Evolutionary conservation across 2,329 filamentous ascomycete genomes (phyloP), one percentile per base, ranked within the genome.

Genomic region (Stylonectria norvegica): DNA sequence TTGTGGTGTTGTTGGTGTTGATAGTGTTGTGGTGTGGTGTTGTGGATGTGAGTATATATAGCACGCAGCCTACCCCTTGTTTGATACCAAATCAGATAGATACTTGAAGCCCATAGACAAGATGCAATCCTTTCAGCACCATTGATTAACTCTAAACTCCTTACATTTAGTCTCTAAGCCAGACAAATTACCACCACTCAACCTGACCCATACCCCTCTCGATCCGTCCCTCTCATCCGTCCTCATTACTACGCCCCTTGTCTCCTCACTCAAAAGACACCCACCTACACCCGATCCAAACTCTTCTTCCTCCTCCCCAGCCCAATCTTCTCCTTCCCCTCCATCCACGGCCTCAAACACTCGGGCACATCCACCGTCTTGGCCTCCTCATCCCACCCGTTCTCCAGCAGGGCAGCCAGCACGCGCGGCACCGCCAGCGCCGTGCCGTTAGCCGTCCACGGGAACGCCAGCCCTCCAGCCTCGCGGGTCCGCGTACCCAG

Each of bases 361-460:
- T 88, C 79, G 0, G 93, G 93, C 5, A 98, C 78, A 2, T 71
- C 69, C 6, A 97, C 86, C 2, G 75, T 77, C 55, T 72, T 73
- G 15, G 72, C 73, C 17, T 71, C 59, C 57, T 89, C 84, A 57
- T 93, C 79, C 86, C 90, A 98, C 1, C 89, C 85, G 57, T 90
- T 89, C 71, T 98, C 93, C 49, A 98, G 61, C 36, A 98, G 74
- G 5, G 89, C 90, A 17, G 93, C 90, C 43, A 98, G 62, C 10
- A 98, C 86, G 37, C 93, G 76, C 4, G 93, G 93, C 25, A 97
- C 85, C 1, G 93, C 93, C 56, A 97, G 72, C 1, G 91, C 93
- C 2, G 93, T 98, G 1, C 91, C 94, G 61, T 98, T 98, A 25
- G 95, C 75, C 0, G 93, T 98, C 69, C 87, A 89, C 11, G 90